Base-by-base conservation (phyloP, 176 grass and related monocot genomes). In the Ampelocalamus luodianensis region DNA sequence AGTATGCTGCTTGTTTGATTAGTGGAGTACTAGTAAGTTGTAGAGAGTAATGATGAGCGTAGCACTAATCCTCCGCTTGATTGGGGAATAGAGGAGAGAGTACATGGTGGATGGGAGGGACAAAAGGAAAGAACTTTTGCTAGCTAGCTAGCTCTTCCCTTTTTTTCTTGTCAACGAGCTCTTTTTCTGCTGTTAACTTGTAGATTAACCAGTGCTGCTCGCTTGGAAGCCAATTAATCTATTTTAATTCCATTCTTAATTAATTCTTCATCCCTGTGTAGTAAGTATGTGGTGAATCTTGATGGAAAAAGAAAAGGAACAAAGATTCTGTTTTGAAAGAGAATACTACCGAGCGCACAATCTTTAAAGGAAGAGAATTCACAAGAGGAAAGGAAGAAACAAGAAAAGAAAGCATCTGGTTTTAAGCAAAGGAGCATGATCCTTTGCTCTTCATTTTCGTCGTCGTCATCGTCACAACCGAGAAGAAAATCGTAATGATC, bases 381-480 rank as follows among this genome's bases (percentile, higher is more conserved):
- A n/a, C 65, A 65, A 76, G 38, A 65, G n/a, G 15, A 55, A 58
- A 51, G 16, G 0, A 34, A 34, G 32, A 34, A 34, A 34, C 32
- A 39, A 51, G 42, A 64, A 16, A 39, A 51, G 42, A 64, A 16
- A 39, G 46, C 36, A 72, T 78, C 75, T 82, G 83, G 79, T 3
- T 77, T 68, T 8, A 85, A 34, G 73, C 86, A 83, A 66, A 64
- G 87, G 79, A 82, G 78, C 79, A 86, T 63, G 63, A 46, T 70
- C 60, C 45, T 77, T 74, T 29, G 16, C 45, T 68, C 34, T 36
- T 27, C 70, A 58, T 34, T 34, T 34, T 34, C 32, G 32, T 34
- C 32, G 2, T 77, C 32, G 74, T 22, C 73, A 54, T 22, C 73
- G 39, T 26, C 65, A 23, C 6, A 54, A 39, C n/a, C 82, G 62